Conservation (phyloP, 2,329 filamentous ascomycete species). For the Fusarium sp. region DNA sequence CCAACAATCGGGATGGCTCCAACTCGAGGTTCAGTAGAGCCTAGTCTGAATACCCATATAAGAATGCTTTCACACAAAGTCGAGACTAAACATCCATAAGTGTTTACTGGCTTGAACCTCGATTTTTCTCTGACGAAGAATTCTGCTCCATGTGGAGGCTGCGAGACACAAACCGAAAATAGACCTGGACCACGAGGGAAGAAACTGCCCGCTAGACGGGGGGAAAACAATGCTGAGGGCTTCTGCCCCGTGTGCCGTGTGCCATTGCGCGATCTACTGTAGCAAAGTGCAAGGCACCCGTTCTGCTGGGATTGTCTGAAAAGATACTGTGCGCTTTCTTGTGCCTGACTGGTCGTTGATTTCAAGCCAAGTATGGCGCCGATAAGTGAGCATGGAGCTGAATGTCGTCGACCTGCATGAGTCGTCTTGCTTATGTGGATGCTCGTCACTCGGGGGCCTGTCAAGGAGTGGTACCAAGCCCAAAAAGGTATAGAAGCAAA, state of each 20-base stretch:
- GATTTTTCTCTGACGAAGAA: constrained; percentile 23
- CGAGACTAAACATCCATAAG: not conserved
- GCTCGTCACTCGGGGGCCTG: constrained; percentile 38
- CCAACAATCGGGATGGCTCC: constrained; percentile 9
- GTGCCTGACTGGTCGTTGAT: constrained; percentile 37
- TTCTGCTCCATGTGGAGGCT: constrained; percentile 32
- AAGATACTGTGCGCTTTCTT: constrained; percentile 33
- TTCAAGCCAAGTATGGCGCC: constrained; percentile 34
- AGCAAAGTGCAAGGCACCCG: constrained; percentile 40
- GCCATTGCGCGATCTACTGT: constrained; percentile 39
- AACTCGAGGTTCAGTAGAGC: constrained; percentile 15
- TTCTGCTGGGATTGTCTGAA: constrained; percentile 38
- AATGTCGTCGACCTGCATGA: constrained; percentile 38
- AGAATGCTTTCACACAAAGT: constrained; percentile 23
- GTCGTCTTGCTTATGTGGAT: constrained; percentile 37
- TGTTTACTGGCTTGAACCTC: constrained; percentile 1
- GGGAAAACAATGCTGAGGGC: constrained; percentile 23
- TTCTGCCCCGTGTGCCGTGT: constrained; percentile 22
- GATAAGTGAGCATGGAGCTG: constrained; percentile 36
- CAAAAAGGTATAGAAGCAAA: constrained; percentile 16
- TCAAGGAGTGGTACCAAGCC: constrained; percentile 23
- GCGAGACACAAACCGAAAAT: constrained; percentile 23
- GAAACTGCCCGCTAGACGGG: constrained; percentile 3
- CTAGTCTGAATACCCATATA: constrained; percentile 9
- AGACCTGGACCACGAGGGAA: constrained; percentile 22